Base-by-base conservation (phyloP, 2,329 filamentous ascomycete species). In the Dryadomyces quercivorus region DNA sequence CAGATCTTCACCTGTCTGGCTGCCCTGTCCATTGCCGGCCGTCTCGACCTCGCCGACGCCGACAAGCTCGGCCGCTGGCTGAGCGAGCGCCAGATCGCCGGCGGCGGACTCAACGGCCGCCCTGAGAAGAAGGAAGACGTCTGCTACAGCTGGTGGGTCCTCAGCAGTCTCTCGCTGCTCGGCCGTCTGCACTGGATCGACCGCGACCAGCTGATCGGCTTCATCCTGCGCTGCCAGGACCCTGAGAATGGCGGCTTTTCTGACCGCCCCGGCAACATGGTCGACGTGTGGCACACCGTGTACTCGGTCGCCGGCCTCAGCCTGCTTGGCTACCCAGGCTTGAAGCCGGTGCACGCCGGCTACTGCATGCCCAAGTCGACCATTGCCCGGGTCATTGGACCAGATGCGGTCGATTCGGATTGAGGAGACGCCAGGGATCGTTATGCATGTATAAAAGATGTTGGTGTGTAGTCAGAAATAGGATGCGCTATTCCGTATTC, bases 61-160 rank as follows among this genome's bases (percentile, higher is more conserved):
- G 88, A 95, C 65, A 86, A 85, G 61, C 74, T 97, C 5, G 91
- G 84, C 18, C 81, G 82, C 50, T 98, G 93, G 93, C 75, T 98
- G 53, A 95, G 90, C 68, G 93, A 98, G 70, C 80, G 93, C 59
- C 93, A 98, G 67, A 75, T 95, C 31, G 80, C 88, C 10, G 85
- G 84, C 50, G 93, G 93, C 34, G 93, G 93, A 0, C 73, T 98
- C 51, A 98, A 98, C 66, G 93, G 93, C 2, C 80, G 93, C 50
- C 93, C 93, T 0, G 93, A 97, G 71, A 98, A 98, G 74, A 73
- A 87, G 59, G 92, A 95, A 66, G 93, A 98, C 67, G 92, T 95
- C 15, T 98, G 93, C 72, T 98, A 98, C 71, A 95, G 89, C 67
- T 98, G 93, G 93, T 98, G 93, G 93, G 93, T 97, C 47, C 73